Conservation (phyloP, 1,284 basidiomycete species). For the Rhodotorula sp. region DNA sequence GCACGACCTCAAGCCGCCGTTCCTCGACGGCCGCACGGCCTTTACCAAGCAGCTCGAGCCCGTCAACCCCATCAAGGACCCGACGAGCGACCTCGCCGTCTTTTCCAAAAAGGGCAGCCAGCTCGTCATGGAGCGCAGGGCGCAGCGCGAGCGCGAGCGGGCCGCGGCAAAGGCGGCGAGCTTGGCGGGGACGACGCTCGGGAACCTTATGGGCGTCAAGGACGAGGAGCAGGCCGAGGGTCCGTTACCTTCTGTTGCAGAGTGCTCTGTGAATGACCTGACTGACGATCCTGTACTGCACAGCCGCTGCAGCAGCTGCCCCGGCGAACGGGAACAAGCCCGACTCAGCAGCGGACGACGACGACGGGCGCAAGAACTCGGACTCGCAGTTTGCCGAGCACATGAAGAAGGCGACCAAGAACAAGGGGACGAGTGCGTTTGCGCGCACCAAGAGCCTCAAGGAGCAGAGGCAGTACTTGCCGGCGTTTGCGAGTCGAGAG, state of each 20-base stretch:
- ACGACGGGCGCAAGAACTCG: constrained; percentile 68
- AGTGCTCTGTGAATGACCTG: too few relatives aligned
- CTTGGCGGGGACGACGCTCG: constrained; percentile 86
- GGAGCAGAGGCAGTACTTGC: constrained; percentile 94
- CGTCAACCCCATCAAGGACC: constrained; percentile 92
- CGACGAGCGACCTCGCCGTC: constrained; percentile 89
- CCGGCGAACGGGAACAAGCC: background rate
- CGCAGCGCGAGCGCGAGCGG: constrained; percentile 91
- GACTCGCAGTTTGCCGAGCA: constrained; percentile 96
- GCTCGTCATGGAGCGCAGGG: constrained; percentile 90
- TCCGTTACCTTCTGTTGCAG: constrained; percentile 2
- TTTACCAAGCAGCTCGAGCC: constrained; percentile 97
- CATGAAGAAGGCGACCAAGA: constrained; percentile 59
- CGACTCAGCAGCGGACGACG: constrained; percentile 60
- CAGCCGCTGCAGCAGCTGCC: background rate
- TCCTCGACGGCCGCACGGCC: constrained; percentile 92
- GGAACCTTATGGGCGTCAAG: constrained; percentile 96
- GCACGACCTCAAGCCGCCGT: constrained; percentile 95
- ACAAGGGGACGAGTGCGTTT: constrained; percentile 13
- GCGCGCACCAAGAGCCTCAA: constrained; percentile 70
- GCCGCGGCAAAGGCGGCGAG: constrained; percentile 93
- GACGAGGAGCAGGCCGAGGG: constrained; percentile 64
- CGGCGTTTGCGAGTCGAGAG: constrained; percentile 96
- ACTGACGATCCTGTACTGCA: background rate
- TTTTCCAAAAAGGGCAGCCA: constrained; percentile 94